Evolutionary conservation across 2,329 filamentous ascomycete genomes (phyloP).

Genomic region (Arthroderma uncinatum): DNA sequence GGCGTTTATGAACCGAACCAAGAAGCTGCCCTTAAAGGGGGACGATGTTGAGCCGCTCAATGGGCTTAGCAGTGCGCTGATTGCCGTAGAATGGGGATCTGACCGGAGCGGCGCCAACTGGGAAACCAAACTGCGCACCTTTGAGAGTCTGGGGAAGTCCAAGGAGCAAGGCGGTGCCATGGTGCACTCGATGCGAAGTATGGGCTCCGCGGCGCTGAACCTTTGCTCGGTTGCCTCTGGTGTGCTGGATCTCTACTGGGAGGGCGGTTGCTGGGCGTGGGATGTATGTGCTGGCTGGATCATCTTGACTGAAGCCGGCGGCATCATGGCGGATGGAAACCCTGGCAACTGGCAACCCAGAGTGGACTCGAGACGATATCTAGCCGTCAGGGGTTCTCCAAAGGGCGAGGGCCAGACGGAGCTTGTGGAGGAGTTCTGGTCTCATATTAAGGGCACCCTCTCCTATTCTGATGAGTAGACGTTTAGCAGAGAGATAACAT

Average conservation of each 20-base stretch:
- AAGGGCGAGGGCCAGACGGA: slow-evolving; percentile 27
- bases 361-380: slow-evolving; percentile 48
- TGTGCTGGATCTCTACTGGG: slow-evolving; percentile 52
- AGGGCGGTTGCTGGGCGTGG: slow-evolving; percentile 56
- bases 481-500: too few relatives aligned
- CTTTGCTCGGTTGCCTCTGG: slow-evolving; percentile 49
- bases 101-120: slow-evolving; percentile 48
- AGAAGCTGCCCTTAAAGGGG: slow-evolving; percentile 37
- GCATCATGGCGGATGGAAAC: slow-evolving; percentile 49
- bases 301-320: slow-evolving; percentile 49
- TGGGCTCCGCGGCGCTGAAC: slow-evolving; percentile 52
- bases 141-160: slow-evolving; percentile 36
- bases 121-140: slow-evolving; percentile 45
- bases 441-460: slow-evolving; percentile 28
- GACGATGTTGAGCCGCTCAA: slow-evolving; percentile 35
- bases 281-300: slow-evolving; percentile 55
- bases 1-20: slow-evolving; percentile 36
- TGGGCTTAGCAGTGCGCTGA: slow-evolving; percentile 41
- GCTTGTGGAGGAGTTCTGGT: slow-evolving; percentile 35
- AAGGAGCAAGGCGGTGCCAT: slow-evolving; percentile 49
- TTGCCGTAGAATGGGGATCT: slow-evolving; percentile 52
- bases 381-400: slow-evolving; percentile 30
- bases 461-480: slow-evolving; percentile 20
- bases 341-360: slow-evolving; percentile 45
- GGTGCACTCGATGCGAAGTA: slow-evolving; percentile 48